These are phyloP conservation scores for Blechomonas ayalai DNA, from an alignment of 208 protist genomes.

Conservation along the genomic window DNA sequence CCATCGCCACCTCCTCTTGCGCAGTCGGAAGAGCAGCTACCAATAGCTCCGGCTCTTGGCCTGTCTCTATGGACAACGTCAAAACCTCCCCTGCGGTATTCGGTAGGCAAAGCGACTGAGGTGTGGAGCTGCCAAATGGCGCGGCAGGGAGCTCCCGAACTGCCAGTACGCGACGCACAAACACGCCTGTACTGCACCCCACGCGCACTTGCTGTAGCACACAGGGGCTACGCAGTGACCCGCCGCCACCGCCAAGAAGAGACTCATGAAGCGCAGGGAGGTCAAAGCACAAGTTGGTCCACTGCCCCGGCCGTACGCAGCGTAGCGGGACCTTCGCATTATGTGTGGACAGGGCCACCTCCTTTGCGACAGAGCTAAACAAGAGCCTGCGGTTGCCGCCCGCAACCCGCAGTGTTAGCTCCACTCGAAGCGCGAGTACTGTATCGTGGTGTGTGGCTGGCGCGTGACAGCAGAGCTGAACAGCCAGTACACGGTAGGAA, in stretches of 20 bases:
- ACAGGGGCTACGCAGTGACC: not conserved
- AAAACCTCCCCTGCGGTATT: no score
- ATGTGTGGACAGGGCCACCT: slow-evolving; percentile 31
- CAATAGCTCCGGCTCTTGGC: no score
- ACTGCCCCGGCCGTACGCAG: slow-evolving; percentile 36
- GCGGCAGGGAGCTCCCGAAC: slow-evolving; percentile 22
- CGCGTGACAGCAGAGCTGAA: slow-evolving; percentile 50
- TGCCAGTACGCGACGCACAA: slow-evolving; percentile 57
- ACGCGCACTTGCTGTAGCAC: slow-evolving; percentile 27
- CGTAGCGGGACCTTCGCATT: slow-evolving; percentile 54
- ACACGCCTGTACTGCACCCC: slow-evolving; percentile 20
- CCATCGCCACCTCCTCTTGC: no score
- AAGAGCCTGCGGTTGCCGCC: slow-evolving; percentile 22
- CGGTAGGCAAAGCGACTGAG: no score
- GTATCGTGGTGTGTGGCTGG: not conserved
- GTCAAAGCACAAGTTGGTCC: slow-evolving; percentile 65
- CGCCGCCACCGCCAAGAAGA: slow-evolving; percentile 8
- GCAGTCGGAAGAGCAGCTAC: no score
- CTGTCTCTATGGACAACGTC: no score
- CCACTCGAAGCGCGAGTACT: slow-evolving; percentile 9
- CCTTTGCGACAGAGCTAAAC: slow-evolving; percentile 29
- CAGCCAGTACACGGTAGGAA: slow-evolving; percentile 26
- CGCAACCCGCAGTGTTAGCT: slow-evolving; percentile 17
- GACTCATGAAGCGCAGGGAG: slow-evolving; percentile 23
- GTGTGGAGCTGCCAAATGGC: not conserved